phyloP scores from a whole-genome alignment of 345 rosid genomes.

The Heritiera littoralis region DNA sequence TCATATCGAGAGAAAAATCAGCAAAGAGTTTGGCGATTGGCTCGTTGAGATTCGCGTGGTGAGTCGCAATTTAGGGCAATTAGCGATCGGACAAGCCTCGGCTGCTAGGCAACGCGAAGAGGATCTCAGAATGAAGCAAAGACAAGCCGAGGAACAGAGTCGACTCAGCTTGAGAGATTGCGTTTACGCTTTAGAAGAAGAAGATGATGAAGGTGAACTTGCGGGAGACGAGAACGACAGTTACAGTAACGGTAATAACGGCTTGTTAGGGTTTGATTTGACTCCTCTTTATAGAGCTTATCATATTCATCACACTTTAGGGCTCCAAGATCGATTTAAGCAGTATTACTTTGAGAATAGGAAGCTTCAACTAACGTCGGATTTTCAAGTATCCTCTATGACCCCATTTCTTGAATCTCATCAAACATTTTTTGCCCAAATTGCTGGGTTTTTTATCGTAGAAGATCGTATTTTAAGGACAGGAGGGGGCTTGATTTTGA shows the following conservation, averaged over 20 bases:
- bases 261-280: conserved; percentile 69
- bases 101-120: conserved; percentile 92
- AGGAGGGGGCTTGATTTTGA: conserved; percentile 83
- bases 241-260: conserved; percentile 49
- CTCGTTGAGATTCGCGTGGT: conserved; percentile 95
- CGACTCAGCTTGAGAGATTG: conserved; percentile 86
- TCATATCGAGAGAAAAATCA: conserved; percentile 79
- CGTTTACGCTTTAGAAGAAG: conserved; percentile 80
- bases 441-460: conserved; percentile 92
- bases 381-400: conserved; percentile 98
- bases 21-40: conserved; percentile 92
- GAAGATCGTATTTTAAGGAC: conserved; percentile 92
- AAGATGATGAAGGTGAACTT: conserved; percentile 67
- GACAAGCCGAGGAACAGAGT: conserved; percentile 95
- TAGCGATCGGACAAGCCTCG: conserved; percentile 96
- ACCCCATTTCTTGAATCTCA: conserved; percentile 97
- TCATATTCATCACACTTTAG: conserved; percentile 85
- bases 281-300: conserved; percentile 86
- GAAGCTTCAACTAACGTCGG: conserved; percentile 91
- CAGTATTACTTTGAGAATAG: conserved; percentile 86
- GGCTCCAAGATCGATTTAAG: conserved; percentile 84
- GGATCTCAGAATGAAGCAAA: conserved; percentile 91
- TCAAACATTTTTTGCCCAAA: conserved; percentile 95
- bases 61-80: conserved; percentile 84
- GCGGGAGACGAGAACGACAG: conserved; percentile 50